phyloP scores from a whole-genome alignment of 83 land plant species.

The Larix sibirica region DNA sequence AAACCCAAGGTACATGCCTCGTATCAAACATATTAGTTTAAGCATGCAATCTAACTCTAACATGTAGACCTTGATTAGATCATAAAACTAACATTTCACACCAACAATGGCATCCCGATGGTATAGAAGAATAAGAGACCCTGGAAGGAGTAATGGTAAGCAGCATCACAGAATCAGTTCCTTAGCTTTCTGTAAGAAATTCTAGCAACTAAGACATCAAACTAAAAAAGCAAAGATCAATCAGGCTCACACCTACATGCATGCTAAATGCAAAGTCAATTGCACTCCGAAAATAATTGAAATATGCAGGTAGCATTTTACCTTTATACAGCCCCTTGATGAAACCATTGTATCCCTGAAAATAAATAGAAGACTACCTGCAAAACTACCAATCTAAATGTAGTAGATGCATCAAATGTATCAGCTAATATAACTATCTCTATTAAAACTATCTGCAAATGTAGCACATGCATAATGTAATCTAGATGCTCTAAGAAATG shows the following conservation, averaged over 20 bases:
- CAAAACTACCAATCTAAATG: conserved; percentile 19
- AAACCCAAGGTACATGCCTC: conserved; percentile 1
- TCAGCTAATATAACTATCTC: neutral
- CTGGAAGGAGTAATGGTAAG: too few species aligned
- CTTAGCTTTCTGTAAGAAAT: too few species aligned
- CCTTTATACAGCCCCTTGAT: conserved; percentile 15
- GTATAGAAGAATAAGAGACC: too few species aligned
- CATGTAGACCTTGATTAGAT: too few species aligned
- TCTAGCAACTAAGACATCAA: too few species aligned
- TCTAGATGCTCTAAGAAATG: neutral
- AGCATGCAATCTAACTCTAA: neutral
- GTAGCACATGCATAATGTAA: neutral
- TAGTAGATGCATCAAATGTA: neutral
- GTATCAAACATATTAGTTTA: neutral
- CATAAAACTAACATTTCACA: too few species aligned
- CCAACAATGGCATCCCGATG: too few species aligned
- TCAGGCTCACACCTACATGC: neutral
- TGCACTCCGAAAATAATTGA: neutral
- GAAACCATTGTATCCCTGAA: conserved; percentile 5
- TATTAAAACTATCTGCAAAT: neutral
- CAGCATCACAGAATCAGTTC: too few species aligned
- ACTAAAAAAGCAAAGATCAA: neutral
- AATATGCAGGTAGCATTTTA: neutral
- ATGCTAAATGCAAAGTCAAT: neutral
- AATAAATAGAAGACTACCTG: conserved; percentile 18